These are phyloP conservation scores for Candida gigantensis DNA, from an alignment of 1,139 yeast species.

Conservation along the genomic window DNA sequence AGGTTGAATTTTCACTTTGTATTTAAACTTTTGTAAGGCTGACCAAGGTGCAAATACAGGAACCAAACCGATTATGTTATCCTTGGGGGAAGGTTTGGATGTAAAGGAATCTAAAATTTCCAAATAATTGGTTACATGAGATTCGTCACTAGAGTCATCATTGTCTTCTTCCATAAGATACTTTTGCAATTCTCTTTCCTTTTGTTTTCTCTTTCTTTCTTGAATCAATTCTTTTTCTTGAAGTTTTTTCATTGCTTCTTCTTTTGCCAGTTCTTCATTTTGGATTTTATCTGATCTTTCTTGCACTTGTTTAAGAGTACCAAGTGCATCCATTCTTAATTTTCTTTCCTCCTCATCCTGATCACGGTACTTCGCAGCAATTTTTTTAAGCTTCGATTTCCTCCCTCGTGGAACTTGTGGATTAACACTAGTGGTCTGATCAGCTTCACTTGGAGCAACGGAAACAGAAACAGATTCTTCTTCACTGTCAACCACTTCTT, in stretches of 20 bases:
- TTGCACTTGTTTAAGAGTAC: slow-evolving; percentile 73
- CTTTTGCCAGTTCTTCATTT: slow-evolving; percentile 26
- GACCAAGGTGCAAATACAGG: slow-evolving; percentile 96
- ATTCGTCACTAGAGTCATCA: slow-evolving; percentile 22
- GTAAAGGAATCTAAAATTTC: slow-evolving; percentile 43
- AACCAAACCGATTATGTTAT: slow-evolving; percentile 57
- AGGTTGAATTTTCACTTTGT: slow-evolving; percentile 82
- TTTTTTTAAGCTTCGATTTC: slow-evolving; percentile 79
- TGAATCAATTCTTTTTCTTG: slow-evolving; percentile 24
- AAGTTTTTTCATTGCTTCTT: slow-evolving; percentile 27
- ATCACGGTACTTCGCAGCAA: slow-evolving; percentile 78
- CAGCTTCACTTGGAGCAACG: slow-evolving; percentile 15
- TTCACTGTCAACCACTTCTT: slow-evolving; percentile 14
- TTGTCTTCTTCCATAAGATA: slow-evolving; percentile 35
- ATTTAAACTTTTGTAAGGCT: slow-evolving; percentile 70
- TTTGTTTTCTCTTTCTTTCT: slow-evolving; percentile 47
- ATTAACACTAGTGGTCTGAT: slow-evolving; percentile 16
- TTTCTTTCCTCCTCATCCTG: slow-evolving; percentile 89
- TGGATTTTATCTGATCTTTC: slow-evolving; percentile 30
- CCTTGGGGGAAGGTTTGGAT: slow-evolving; percentile 44
- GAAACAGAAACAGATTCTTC: slow-evolving; percentile 12
- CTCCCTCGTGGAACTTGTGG: slow-evolving; percentile 69
- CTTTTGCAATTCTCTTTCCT: slow-evolving; percentile 51
- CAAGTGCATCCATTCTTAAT: slow-evolving; percentile 75
- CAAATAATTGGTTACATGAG: slow-evolving; percentile 33